phyloP scores from a whole-genome alignment of 1,139 yeast species.

The Blastobotrys illinoisensis region DNA sequence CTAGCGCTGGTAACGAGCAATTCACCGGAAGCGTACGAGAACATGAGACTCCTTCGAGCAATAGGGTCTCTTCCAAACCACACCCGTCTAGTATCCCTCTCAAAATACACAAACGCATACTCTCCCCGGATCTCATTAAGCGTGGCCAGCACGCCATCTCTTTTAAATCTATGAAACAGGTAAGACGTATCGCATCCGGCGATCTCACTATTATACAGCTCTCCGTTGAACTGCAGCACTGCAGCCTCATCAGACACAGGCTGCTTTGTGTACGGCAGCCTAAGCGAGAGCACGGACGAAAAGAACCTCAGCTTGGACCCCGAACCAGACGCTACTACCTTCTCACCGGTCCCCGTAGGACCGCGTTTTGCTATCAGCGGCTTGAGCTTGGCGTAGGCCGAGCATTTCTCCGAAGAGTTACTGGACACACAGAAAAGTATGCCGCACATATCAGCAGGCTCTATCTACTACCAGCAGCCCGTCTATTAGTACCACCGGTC shows the following conservation, averaged over 20 bases:
- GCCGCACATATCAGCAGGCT: slow-evolving; percentile 22
- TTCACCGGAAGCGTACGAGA: slow-evolving; percentile 29
- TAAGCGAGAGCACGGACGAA: slow-evolving; percentile 70
- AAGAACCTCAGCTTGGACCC: slow-evolving; percentile 27
- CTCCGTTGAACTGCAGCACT: slow-evolving; percentile 78
- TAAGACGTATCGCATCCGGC: slow-evolving; percentile 46
- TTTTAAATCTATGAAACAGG: slow-evolving; percentile 31
- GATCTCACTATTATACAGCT: slow-evolving; percentile 61
- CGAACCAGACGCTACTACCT: background rate
- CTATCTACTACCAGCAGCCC: no score
- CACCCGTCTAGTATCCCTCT: slow-evolving; percentile 39
- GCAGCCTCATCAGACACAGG: slow-evolving; percentile 41
- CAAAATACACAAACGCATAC: slow-evolving; percentile 58
- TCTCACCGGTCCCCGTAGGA: slow-evolving; percentile 5
- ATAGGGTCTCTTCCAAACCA: slow-evolving; percentile 81
- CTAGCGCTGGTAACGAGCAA: slow-evolving; percentile 30
- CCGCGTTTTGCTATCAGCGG: slow-evolving; percentile 7
- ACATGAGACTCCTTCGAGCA: slow-evolving; percentile 76
- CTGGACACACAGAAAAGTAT: slow-evolving; percentile 18
- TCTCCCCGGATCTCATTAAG: slow-evolving; percentile 62
- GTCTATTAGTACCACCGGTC: background rate
- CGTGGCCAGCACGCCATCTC: slow-evolving; percentile 29
- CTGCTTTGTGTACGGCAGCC: slow-evolving; percentile 73
- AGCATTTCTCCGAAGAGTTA: background rate
- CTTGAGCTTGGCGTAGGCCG: slow-evolving; percentile 2